Evolutionary conservation across 257 asterid genomes (phyloP), one percentile per base, ranked within the genome.

Genomic region (Rubia yunnanensis): DNA sequence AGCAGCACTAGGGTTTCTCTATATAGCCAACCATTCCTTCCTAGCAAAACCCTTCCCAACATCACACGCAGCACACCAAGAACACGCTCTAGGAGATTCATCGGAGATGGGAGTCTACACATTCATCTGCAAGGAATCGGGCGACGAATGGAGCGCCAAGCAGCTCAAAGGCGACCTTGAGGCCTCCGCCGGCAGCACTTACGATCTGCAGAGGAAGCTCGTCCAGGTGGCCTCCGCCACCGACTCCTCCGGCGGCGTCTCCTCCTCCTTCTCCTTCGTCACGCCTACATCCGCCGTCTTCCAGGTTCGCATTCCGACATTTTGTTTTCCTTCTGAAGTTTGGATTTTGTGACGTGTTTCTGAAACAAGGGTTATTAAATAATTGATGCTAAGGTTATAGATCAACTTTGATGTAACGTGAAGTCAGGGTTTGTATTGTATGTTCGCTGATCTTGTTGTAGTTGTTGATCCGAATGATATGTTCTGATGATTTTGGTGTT

Each of bases 211-310:
- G 82, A 87, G 97, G 58, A 85, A 89, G 78, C 97, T 89, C 48
- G 97, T 89, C 44, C 85, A 85, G 28, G 88, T 78, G 44, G 89
- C 95, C 46, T 78, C 81, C 32, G 75, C 95, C 13, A 22, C 79
- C 50, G 94, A 89, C 68, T 74, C 86, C 22, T 78, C 92, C 64
- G 94, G 94, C 52, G 97, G 78, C 46, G 94, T 85, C 44, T 94
- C 85, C 67, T 89, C 94, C 5, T 87, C 95, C 9, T 89, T 89
- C 80, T 84, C 96, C 66, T 83, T 27, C 32, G 83, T 86, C 63
- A 76, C 87, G 31, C 88, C 90, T 39, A 66, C 84, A 7, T 87
- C 97, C 18, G 97, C 84, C 32, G 92, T 90, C n/a, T 90, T 90
- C 73, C 97, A 89, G 94, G 97, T 89, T 7, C 20, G 22, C 26